Conservation (phyloP, 2,329 filamentous ascomycete genomes). For the Malbranchea cinnamomea region DNA sequence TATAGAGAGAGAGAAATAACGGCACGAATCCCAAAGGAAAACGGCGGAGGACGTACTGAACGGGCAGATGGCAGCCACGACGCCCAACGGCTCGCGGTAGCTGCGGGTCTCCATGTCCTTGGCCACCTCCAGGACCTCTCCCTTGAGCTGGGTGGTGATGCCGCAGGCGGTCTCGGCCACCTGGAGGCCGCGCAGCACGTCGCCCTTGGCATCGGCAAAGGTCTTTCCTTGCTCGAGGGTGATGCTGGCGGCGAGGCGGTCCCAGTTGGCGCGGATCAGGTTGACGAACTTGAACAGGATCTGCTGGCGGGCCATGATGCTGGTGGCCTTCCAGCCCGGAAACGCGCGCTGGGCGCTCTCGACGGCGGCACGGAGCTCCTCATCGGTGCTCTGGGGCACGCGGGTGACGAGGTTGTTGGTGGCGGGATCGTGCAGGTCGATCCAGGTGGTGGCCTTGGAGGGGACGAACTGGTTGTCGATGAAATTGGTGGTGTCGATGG, state of each 20-base stretch:
- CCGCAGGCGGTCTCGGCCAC: slow-evolving; percentile 53
- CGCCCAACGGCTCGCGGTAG: slow-evolving; percentile 50
- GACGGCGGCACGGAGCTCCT: slow-evolving; percentile 46
- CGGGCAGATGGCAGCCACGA: slow-evolving; percentile 33
- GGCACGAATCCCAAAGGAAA: too few relatives aligned
- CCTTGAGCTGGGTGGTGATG: slow-evolving; percentile 50
- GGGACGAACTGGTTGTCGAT: slow-evolving; percentile 47
- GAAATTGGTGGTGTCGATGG: slow-evolving; percentile 44
- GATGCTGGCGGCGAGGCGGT: slow-evolving; percentile 49
- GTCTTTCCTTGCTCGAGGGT: slow-evolving; percentile 56
- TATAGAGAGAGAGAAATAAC: slow-evolving; percentile 1
- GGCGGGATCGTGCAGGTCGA: slow-evolving; percentile 49
- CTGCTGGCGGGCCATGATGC: slow-evolving; percentile 45
- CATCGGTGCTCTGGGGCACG: slow-evolving; percentile 50
- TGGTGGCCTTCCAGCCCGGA: slow-evolving; percentile 44
- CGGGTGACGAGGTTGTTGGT: slow-evolving; percentile 53
- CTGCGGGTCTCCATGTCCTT: slow-evolving; percentile 55
- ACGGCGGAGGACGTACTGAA: slow-evolving; percentile 11
- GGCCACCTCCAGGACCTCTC: slow-evolving; percentile 53
- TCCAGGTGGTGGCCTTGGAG: slow-evolving; percentile 46
- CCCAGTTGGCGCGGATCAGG: slow-evolving; percentile 50
- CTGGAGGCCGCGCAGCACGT: slow-evolving; percentile 51
- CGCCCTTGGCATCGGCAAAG: slow-evolving; percentile 50
- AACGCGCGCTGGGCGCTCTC: slow-evolving; percentile 50
- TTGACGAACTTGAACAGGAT: slow-evolving; percentile 52